Evolutionary conservation across 1,284 basidiomycete species (phyloP), one percentile per base, ranked within the genome.

Genomic region (Boletus semigastroideus): DNA sequence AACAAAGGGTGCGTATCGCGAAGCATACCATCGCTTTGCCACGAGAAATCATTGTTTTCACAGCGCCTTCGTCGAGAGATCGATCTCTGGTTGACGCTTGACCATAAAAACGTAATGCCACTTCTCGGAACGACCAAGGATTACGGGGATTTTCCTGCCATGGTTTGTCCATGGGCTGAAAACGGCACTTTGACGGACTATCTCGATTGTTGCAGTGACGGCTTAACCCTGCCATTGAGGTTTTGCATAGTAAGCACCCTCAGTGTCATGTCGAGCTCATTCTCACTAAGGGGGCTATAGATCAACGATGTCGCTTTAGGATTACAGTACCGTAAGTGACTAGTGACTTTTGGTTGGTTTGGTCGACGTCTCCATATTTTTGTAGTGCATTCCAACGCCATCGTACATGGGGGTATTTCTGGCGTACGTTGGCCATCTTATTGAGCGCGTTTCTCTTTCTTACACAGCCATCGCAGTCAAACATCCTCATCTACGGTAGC

Each of bases 391-490:
- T 61, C 55, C 0, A 43, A 46, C 2, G 36, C 25, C 14, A 44
- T 69, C 33, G 49, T 65, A 5, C 66, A 67, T 1, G 66, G 66
- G 1, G 64, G 68, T 37, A 63, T 66, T 6, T 68, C 66, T 36
- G 66, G 66, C 4, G 67, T 69, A 49, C 20, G 67, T 31, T 8
- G 11, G 6, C 0, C 7, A 25, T 33, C 28, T 27, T 0, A 1
- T 39, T 30, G 6, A 2, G 14, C 16, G 14, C 16, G 14, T 41
- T 30, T n/a, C 22, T 3, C 4, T 12, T 2, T 9, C 47, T 48
- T 13, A 48, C 25, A 7, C 22, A 4, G n/a, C 16, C 16, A 19
- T 19, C 19, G 10, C 28, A 66, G 61, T 52, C 61, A 6, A 63
- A 63, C 16, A 19, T 67, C 38, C 64, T 63, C 0, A 38, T 63